Evolutionary conservation across 192 early-diverging fungal species (phyloP), one percentile per base, ranked within the genome.

Genomic region (Haplosporangium gracile): DNA sequence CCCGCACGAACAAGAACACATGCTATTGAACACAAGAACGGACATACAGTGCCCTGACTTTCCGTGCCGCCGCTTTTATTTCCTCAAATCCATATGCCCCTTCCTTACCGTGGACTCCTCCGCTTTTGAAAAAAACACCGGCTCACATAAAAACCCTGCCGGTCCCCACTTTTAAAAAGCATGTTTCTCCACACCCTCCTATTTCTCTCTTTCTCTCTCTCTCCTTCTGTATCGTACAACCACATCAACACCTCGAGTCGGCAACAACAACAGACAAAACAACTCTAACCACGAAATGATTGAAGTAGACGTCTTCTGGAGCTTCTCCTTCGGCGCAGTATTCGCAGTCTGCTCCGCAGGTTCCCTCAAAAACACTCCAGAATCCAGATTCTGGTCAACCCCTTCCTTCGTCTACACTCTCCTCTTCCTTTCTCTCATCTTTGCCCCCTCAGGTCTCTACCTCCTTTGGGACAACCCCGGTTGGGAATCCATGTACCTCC

Each of bases 381-480:
- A 65, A 29, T 29, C n/a, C n/a, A 29, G 32, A 32, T 78, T 78
- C 34, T 78, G 68, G 68, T 2, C 13, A 8, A 78, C 77, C 5
- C 77, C 77, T 36, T 78, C 77, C 45, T 78, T 78, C 34, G 77
- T 78, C 38, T 78, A 78, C 69, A 71, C 47, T 6, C 77, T 78
- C 51, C 45, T 78, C 51, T 78, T 78, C 51, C 69, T 78, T 32
- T 72, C 77, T 36, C 68, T 78, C 24, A 71, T 78, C 51, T 78
- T 78, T 78, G 77, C 77, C 8, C 77, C 77, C 69, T 78, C 77
- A 16, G 69, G 77, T n/a, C 77, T 78, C 15, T 78, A 71, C 39
- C 77, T 78, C 69, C 69, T 78, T n/a, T 78, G 77, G 77, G 77
- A 78, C 51, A 78, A 78, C 38, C 77, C 77, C 22, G 77, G 77